These are phyloP conservation scores for Haplographium delicatum DNA, from an alignment of 495 filamentous ascomycete genomes.

Conservation along the genomic window DNA sequence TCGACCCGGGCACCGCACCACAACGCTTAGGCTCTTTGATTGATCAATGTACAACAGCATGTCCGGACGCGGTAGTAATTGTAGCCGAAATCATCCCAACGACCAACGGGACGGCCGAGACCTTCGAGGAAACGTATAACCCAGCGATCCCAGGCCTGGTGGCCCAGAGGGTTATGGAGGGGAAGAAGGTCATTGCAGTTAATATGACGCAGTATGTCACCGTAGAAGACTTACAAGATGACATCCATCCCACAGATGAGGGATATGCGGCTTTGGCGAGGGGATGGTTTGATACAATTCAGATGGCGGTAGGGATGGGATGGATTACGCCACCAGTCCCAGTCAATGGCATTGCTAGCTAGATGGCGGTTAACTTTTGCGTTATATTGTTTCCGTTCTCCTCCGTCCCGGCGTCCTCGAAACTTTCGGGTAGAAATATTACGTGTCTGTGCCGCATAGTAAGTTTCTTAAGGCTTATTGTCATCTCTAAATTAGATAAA, in stretches of 20 bases:
- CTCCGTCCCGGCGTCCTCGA: too few relatives aligned
- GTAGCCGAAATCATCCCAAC: slow-evolving; percentile 33
- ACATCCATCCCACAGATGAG: slow-evolving; percentile 38
- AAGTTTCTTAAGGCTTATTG: too few relatives aligned
- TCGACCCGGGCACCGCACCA: slow-evolving; percentile 27
- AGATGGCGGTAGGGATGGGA: background rate
- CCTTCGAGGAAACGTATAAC: slow-evolving; percentile 26
- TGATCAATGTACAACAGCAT: slow-evolving; percentile 28
- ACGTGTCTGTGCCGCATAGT: too few relatives aligned
- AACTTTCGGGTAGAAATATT: too few relatives aligned
- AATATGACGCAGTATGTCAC: slow-evolving; percentile 29
- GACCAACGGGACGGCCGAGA: slow-evolving; percentile 25
- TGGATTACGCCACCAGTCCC: slow-evolving; percentile 1
- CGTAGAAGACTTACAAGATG: slow-evolving; percentile 21
- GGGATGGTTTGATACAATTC: slow-evolving; percentile 30
- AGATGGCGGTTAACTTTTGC: background rate
- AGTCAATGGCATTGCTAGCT: background rate
- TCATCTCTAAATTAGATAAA: too few relatives aligned
- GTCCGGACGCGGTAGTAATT: slow-evolving; percentile 33
- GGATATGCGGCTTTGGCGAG: slow-evolving; percentile 43
- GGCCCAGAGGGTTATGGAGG: slow-evolving; percentile 19
- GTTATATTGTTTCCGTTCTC: background rate
- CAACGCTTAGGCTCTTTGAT: slow-evolving; percentile 30
- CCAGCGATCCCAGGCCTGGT: slow-evolving; percentile 25
- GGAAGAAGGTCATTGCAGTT: slow-evolving; percentile 27